Evolutionary conservation across 129 eudicot genomes (phyloP).

Genomic region (Flaveria robusta): DNA sequence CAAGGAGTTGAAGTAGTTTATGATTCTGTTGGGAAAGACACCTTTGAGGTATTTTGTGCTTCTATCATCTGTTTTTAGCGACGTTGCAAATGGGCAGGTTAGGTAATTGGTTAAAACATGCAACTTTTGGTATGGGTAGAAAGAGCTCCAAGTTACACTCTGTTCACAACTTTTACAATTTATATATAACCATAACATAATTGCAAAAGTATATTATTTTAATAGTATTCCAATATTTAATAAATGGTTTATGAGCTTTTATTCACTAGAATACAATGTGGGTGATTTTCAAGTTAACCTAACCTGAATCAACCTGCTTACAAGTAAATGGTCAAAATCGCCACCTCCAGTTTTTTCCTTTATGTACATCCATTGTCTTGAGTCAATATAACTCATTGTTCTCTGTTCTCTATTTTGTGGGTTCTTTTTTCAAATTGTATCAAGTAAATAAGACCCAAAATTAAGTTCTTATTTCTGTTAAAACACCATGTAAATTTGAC

Average conservation of each 20-base stretch:
- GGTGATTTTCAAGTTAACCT: not conserved
- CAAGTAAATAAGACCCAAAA: too few species aligned
- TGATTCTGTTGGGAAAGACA: constrained; percentile 84
- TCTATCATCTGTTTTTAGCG: not conserved
- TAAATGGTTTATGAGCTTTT: too few species aligned
- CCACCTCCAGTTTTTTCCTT: too few species aligned
- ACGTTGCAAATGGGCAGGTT: not conserved
- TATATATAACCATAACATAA: not conserved
- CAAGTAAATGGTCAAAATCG: too few species aligned
- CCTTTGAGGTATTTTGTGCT: constrained; percentile 56
- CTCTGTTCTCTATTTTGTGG: too few species aligned
- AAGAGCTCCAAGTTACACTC: not conserved
- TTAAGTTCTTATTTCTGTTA: too few species aligned
- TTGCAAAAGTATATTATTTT: too few species aligned
- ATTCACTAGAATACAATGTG: not conserved
- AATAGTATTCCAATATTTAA: not conserved
- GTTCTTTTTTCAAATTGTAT: too few species aligned
- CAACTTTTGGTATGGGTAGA: not conserved
- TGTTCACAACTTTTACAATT: not conserved
- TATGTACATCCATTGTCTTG: too few species aligned
- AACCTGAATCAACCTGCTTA: not conserved
- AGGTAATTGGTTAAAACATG: not conserved
- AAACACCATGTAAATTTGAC: too few species aligned
- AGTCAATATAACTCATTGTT: too few species aligned
- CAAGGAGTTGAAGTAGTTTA: constrained; percentile 84